Base-by-base conservation (phyloP, 2,329 filamentous ascomycete genomes). In the Pestalotiopsis fici region DNA sequence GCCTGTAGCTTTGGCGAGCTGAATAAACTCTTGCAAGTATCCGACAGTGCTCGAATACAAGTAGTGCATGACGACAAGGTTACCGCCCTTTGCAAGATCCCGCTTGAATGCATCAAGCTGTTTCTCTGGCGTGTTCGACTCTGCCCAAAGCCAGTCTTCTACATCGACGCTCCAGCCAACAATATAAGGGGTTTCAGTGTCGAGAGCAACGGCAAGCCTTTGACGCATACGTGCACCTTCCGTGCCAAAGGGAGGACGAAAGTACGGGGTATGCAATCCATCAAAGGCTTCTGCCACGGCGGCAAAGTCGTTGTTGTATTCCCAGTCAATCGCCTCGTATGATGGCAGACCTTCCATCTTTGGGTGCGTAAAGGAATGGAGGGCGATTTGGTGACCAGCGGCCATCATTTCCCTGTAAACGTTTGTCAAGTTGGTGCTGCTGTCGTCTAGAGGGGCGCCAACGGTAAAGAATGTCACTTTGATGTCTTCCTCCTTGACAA, bases 401-500 rank as follows among this genome's bases (percentile, higher is more conserved):
- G 77, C 72, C 55, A 85, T 75, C 88, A 92, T 90, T 76, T 90
- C 87, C 67, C 81, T 82, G 80, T 93, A 92, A 27, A 91, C 85
- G 56, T 81, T 82, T 27, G 87, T 88, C 63, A 92, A 83, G 72
- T 91, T 91, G 23, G 87, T 90, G 23, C 81, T 79, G 2, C 74
- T 68, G 73, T 91, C 88, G 18, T 87, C 80, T 0, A 93, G 82
- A 1, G 89, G 88, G 1, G 85, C 83, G 11, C 90, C 90, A 56
- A 92, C 89, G 43, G 89, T 91, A 80, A 93, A 93, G 78, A 93
- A 92, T 1, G 90, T 93, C 3, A 91, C 90, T 70, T 88, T 85
- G 72, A 92, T 88, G 65, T 81, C 77, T 64, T 89, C 90, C 23
- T 87, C 85, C 23, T 87, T 83, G 72, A 93, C 81, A 65, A 90